Evolutionary conservation across 139 green algal species (phyloP).

Genomic region (Chlorella sorokiniana): DNA sequence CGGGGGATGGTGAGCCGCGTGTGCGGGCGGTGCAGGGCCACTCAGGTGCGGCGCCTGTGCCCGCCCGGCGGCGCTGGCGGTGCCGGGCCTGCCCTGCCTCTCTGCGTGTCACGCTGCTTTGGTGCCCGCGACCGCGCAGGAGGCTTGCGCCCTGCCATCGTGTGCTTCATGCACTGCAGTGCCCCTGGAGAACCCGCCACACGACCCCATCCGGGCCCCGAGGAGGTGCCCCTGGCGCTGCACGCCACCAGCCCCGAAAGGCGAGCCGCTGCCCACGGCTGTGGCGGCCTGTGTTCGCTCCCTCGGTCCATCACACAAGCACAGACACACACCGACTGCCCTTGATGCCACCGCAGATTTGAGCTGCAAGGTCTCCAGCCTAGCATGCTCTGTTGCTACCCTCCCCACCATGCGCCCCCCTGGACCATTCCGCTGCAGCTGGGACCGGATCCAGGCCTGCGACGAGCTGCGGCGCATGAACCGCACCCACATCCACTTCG

Average conservation of each 20-base stretch:
- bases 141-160: neutral
- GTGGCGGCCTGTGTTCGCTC: neutral
- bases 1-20: neutral
- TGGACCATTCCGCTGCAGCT: slow-evolving; percentile 43
- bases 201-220: slow-evolving; percentile 15
- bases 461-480: slow-evolving; percentile 63
- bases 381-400: neutral
- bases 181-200: slow-evolving; percentile 10
- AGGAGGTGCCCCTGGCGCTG: slow-evolving; percentile 1
- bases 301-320: neutral
- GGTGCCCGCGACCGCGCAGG: neutral
- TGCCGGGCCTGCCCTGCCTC: neutral
- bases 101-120: neutral
- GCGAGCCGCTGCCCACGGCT: neutral
- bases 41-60: neutral
- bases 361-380: neutral
- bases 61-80: neutral
- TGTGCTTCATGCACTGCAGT: neutral
- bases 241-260: slow-evolving; percentile 8
- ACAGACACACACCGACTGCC: neutral
- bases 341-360: neutral
- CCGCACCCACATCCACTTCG: slow-evolving; percentile 79
- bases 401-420: neutral
- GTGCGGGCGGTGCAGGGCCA: slow-evolving; percentile 24
- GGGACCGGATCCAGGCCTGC: slow-evolving; percentile 60